phyloP scores from a whole-genome alignment of 2,329 filamentous ascomycete genomes.

The Botrytis galanthina region DNA sequence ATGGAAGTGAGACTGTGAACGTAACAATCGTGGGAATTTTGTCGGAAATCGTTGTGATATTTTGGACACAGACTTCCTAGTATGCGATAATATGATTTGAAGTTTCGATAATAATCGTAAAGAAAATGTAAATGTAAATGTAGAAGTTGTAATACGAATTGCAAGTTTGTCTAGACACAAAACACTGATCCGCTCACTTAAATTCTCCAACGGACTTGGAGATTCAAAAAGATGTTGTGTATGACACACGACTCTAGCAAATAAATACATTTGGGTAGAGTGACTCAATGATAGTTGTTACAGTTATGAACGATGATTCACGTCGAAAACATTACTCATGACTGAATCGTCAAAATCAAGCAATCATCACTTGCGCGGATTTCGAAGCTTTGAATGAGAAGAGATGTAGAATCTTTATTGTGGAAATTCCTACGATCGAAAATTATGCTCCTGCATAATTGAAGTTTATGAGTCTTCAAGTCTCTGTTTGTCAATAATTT shows the following conservation, averaged over 20 bases:
- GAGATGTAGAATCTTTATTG: not conserved
- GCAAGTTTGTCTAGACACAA: fast-evolving
- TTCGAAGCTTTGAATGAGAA: not conserved
- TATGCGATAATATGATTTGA: no score
- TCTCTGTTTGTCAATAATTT: not conserved
- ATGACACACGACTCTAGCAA: not conserved
- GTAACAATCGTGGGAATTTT: not conserved
- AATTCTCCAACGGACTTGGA: not conserved
- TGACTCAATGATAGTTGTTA: not conserved
- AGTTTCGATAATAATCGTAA: no score
- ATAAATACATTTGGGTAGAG: not conserved
- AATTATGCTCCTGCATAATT: not conserved
- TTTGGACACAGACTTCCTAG: not conserved
- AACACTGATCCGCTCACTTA: not conserved
- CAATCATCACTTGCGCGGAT: not conserved
- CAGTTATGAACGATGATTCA: not conserved
- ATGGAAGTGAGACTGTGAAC: no score
- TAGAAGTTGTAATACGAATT: not conserved
- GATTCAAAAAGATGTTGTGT: not conserved
- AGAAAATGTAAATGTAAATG: not conserved
- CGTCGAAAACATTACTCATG: not conserved
- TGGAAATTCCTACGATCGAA: not conserved
- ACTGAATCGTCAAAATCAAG: not conserved
- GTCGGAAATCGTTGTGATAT: not conserved
- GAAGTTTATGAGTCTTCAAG: not conserved